phyloP scores from a whole-genome alignment of 1,139 yeast genomes.

The Hyphopichia buzzinii region DNA sequence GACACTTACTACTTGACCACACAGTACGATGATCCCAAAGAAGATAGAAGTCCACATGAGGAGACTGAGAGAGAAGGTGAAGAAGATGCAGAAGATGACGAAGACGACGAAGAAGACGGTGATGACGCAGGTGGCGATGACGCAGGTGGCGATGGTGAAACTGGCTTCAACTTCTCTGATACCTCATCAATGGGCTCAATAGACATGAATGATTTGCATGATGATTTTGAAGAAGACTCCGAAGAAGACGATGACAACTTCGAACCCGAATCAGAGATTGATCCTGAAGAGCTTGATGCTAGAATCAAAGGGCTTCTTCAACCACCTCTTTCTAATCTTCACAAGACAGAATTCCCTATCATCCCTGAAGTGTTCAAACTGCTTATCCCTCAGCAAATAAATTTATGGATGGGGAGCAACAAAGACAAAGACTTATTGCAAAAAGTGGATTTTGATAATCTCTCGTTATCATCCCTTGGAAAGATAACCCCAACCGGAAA shows the following conservation, averaged over 20 bases:
- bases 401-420: constrained; percentile 64
- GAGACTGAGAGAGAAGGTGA: constrained; percentile 8
- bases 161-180: constrained; percentile 8
- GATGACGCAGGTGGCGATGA: constrained; percentile 9
- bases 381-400: constrained; percentile 66
- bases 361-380: constrained; percentile 38
- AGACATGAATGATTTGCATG: constrained; percentile 45
- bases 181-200: constrained; percentile 30
- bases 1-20: constrained; percentile 60
- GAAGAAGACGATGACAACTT: constrained; percentile 17
- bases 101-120: constrained; percentile 11
- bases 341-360: constrained; percentile 32
- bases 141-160: constrained; percentile 11
- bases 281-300: constrained; percentile 7
- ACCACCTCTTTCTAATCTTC: constrained; percentile 56
- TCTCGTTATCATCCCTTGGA: constrained; percentile 28
- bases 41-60: constrained; percentile 9
- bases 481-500: constrained; percentile 56
- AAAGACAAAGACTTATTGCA: constrained; percentile 8
- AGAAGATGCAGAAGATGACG: constrained; percentile 20
- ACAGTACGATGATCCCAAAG: constrained; percentile 43
- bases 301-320: constrained; percentile 51
- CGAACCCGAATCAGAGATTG: constrained; percentile 16
- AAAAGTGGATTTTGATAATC: constrained; percentile 14
- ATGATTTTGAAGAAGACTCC: constrained; percentile 49